phyloP scores from a whole-genome alignment of 352 stramenopile species.

The Poterioochromonas sp. region DNA sequence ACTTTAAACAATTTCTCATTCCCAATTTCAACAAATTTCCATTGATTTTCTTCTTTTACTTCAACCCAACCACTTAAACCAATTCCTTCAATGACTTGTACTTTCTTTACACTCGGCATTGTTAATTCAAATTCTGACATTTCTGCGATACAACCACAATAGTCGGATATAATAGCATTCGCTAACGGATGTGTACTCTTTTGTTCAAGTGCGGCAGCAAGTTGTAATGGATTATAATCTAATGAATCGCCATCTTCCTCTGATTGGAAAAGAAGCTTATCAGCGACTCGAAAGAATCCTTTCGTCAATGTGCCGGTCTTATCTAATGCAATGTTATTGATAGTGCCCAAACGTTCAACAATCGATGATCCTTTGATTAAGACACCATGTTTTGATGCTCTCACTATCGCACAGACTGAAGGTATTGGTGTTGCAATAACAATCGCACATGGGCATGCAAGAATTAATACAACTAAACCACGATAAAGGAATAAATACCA shows the following conservation, averaged over 20 bases:
- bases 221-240: neutral
- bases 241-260: too few species aligned
- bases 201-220: slow-evolving; percentile 12
- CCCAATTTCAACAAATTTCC: slow-evolving; percentile 19
- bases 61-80: slow-evolving; percentile 20
- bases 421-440: slow-evolving; percentile 26
- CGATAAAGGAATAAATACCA: slow-evolving; percentile 1
- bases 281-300: neutral
- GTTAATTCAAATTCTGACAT: neutral
- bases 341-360: neutral
- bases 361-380: slow-evolving; percentile 22
- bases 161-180: neutral
- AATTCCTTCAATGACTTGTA: slow-evolving; percentile 15
- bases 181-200: neutral
- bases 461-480: slow-evolving; percentile 12
- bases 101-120: neutral
- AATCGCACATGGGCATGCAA: slow-evolving; percentile 30
- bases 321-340: neutral
- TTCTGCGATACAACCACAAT: slow-evolving; percentile 3
- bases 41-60: slow-evolving; percentile 10
- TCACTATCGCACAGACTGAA: slow-evolving; percentile 11
- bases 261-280: neutral
- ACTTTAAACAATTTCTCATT: slow-evolving; percentile 12
- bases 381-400: slow-evolving; percentile 9
- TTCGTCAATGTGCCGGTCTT: slow-evolving; percentile 35